Conservation (phyloP, 306 rosid genomes). For the Lablab purpureus region DNA sequence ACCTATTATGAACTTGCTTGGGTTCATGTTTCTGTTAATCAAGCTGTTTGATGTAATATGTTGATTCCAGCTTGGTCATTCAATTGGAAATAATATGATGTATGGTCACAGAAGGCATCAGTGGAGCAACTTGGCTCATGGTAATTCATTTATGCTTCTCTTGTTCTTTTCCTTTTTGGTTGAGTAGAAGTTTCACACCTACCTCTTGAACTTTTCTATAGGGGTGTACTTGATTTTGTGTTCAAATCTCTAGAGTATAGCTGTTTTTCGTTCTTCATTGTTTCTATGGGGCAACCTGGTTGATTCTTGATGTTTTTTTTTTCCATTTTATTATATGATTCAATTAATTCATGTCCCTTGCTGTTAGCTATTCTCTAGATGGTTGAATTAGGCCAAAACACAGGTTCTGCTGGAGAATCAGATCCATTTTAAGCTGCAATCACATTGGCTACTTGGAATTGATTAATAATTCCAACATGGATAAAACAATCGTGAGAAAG, state of each 20-base stretch:
- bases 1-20: neutral
- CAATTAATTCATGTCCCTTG: neutral
- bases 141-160: conserved; percentile 6
- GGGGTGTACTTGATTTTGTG: conserved; percentile 18
- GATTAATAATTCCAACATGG: neutral
- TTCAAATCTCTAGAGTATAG: neutral
- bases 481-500: too few species aligned
- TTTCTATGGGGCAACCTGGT: neutral
- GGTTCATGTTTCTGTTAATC: conserved; percentile 18
- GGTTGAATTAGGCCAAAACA: neutral
- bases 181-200: neutral
- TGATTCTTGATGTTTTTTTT: neutral
- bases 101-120: conserved; percentile 6
- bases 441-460: neutral
- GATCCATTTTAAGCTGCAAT: neutral
- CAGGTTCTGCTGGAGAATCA: neutral
- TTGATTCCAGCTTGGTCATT: conserved; percentile 24
- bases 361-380: neutral
- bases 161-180: neutral
- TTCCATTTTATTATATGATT: neutral
- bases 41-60: conserved; percentile 13
- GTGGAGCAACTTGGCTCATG: conserved; percentile 10
- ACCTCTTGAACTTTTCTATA: neutral
- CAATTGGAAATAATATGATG: conserved; percentile 28
- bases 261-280: neutral